phyloP scores from a whole-genome alignment of 2,329 filamentous ascomycete genomes.

The Didymellaceae sp. region DNA sequence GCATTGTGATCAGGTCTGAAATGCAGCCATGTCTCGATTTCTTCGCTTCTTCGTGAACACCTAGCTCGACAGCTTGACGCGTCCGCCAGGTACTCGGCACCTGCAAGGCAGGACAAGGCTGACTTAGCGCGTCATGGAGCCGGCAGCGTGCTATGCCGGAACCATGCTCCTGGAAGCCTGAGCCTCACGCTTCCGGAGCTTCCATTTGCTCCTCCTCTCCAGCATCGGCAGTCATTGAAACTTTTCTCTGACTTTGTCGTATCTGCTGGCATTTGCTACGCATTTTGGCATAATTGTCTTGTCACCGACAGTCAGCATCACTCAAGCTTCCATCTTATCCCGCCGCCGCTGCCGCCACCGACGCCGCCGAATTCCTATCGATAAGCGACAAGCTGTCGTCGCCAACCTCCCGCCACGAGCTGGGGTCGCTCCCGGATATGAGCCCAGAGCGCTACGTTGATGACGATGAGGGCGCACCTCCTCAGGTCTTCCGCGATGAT shows the following conservation, averaged over 20 bases:
- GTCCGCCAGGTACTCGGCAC: constrained; percentile 1
- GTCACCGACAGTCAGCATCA: background rate
- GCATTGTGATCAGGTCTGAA: too few relatives aligned
- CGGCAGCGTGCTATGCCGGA: constrained; percentile 8
- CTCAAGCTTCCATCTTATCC: background rate
- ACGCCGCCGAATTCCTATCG: constrained; percentile 24
- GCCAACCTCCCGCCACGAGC: constrained; percentile 43
- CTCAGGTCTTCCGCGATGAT: constrained; percentile 42
- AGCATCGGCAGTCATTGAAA: background rate
- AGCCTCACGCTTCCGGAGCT: constrained; percentile 15
- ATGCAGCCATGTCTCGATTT: too few relatives aligned
- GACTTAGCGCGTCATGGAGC: constrained; percentile 8
- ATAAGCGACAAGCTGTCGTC: constrained; percentile 29
- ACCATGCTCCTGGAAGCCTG: background rate
- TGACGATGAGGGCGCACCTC: constrained; percentile 35
- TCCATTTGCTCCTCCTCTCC: constrained; percentile 2
- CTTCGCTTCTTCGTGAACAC: too few relatives aligned
- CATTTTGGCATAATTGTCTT: too few relatives aligned
- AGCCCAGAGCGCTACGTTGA: constrained; percentile 26
- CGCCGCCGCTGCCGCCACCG: too few relatives aligned
- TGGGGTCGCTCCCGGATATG: constrained; percentile 37
- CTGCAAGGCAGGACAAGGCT: constrained; percentile 8
- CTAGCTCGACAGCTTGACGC: too few relatives aligned
- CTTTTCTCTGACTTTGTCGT: background rate
- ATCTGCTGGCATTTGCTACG: background rate